Conservation (phyloP, 352 stramenopile genomes). For the Thraustochytrium striatum region DNA sequence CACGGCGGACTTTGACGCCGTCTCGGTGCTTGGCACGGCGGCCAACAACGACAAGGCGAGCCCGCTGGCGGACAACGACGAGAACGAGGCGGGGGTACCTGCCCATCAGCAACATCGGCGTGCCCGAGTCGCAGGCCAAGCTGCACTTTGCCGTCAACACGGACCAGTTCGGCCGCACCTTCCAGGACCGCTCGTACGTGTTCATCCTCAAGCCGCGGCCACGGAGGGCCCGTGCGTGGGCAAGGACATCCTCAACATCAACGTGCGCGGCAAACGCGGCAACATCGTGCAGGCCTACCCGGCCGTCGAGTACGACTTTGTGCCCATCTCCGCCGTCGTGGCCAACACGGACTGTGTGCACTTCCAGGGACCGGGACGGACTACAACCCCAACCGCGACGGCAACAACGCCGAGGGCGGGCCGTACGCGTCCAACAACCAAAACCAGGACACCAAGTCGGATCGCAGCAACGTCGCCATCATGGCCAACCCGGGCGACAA, state of each 20-base stretch:
- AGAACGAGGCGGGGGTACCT: conserved; percentile 46
- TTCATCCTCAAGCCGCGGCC: conserved; percentile 20
- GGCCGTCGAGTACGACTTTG: conserved; percentile 58
- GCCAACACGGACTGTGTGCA: conserved; percentile 53
- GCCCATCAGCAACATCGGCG: conserved; percentile 53
- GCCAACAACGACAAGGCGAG: conserved; percentile 53
- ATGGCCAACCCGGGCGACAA: conserved; percentile 53
- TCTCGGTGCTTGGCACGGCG: neutral
- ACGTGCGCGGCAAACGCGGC: conserved; percentile 56
- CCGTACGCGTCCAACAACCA: conserved; percentile 53
- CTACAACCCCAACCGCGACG: conserved; percentile 57
- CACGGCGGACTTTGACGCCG: conserved; percentile 48
- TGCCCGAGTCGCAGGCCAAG: neutral
- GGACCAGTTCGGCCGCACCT: conserved; percentile 59
- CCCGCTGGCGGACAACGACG: conserved; percentile 34
- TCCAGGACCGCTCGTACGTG: conserved; percentile 47
- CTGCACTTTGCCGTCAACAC: conserved; percentile 54
- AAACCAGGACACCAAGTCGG: conserved; percentile 49
- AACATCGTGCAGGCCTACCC: conserved; percentile 60
- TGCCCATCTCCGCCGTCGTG: conserved; percentile 49
- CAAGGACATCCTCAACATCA: conserved; percentile 55
- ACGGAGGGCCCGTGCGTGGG: neutral
- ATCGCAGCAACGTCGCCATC: conserved; percentile 55
- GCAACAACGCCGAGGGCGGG: conserved; percentile 57
- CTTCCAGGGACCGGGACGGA: conserved; percentile 57